These are phyloP conservation scores for Sporothrix brasiliensis DNA, from an alignment of 2,329 filamentous ascomycete species.

Conservation along the genomic window DNA sequence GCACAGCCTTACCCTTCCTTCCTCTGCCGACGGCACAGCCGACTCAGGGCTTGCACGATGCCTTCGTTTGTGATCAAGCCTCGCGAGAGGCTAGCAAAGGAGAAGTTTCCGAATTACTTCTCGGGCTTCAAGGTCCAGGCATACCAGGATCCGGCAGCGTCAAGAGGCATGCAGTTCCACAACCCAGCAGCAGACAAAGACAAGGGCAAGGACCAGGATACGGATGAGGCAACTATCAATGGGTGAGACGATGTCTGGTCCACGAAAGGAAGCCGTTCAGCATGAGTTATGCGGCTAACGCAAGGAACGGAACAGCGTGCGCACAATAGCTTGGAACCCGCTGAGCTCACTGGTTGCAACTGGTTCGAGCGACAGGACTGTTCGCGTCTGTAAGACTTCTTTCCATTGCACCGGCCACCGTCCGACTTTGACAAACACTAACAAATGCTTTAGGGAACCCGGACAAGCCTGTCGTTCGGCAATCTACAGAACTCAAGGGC, in stretches of 20 bases:
- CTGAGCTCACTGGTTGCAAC: slow-evolving; percentile 82
- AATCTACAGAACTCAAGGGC: slow-evolving; percentile 74
- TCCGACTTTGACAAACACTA: not conserved
- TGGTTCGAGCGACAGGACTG: slow-evolving; percentile 68
- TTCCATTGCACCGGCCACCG: not conserved
- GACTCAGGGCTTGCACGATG: slow-evolving; percentile 25
- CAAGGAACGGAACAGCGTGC: slow-evolving; percentile 56
- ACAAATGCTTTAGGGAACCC: slow-evolving; percentile 62
- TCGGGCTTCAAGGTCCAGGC: slow-evolving; percentile 68
- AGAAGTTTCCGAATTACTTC: slow-evolving; percentile 70
- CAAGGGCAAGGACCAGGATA: slow-evolving; percentile 26
- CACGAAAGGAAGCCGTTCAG: not conserved
- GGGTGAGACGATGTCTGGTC: slow-evolving; percentile 25
- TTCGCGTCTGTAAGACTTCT: slow-evolving; percentile 68
- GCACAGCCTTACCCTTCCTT: not conserved
- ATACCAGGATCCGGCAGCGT: slow-evolving; percentile 63
- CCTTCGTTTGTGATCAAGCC: slow-evolving; percentile 46
- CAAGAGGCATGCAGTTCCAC: slow-evolving; percentile 40
- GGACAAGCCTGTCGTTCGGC: slow-evolving; percentile 71
- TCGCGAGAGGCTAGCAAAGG: slow-evolving; percentile 65
- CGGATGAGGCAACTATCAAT: slow-evolving; percentile 22
- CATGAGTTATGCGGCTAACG: not conserved
- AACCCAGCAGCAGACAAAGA: slow-evolving; percentile 28
- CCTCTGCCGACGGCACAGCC: not conserved
- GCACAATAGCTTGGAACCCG: slow-evolving; percentile 87